These are phyloP conservation scores for Leccinum glutinopallens DNA, from an alignment of 1,284 basidiomycete genomes.

Conservation along the genomic window DNA sequence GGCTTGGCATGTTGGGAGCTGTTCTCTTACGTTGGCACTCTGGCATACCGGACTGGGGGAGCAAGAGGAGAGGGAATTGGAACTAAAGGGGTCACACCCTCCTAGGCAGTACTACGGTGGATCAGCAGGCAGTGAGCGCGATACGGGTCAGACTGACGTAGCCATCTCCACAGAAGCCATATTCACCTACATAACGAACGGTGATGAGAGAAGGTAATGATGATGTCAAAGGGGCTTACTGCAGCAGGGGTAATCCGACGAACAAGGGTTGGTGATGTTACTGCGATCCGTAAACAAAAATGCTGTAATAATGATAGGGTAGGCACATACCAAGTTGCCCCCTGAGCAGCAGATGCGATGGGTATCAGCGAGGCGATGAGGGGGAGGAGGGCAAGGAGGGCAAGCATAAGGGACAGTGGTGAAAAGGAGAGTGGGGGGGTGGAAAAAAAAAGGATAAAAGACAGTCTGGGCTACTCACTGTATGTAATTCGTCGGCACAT, in stretches of 20 bases:
- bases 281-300: slow-evolving; percentile 34
- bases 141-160: slow-evolving; percentile 39
- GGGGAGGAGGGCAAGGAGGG: slow-evolving; percentile 22
- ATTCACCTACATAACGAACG: slow-evolving; percentile 53
- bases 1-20: neutral
- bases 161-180: slow-evolving; percentile 70
- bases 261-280: slow-evolving; percentile 57
- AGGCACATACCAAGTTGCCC: slow-evolving; percentile 31
- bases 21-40: slow-evolving; percentile 51
- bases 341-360: slow-evolving; percentile 24
- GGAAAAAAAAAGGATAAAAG: neutral
- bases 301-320: neutral
- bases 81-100: slow-evolving; percentile 79
- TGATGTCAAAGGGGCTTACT: slow-evolving; percentile 42
- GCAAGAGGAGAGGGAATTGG: slow-evolving; percentile 66
- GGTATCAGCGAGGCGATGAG: slow-evolving; percentile 25
- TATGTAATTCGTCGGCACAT: neutral
- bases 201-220: slow-evolving; percentile 5
- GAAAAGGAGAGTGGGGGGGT: slow-evolving; percentile 22
- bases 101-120: slow-evolving; percentile 68
- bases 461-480: neutral
- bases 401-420: slow-evolving; percentile 25
- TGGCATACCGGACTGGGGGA: slow-evolving; percentile 72
- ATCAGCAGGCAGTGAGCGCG: slow-evolving; percentile 10
- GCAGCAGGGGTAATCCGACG: slow-evolving; percentile 67